Base-by-base conservation (phyloP, 192 early-diverging fungal species). In the Coemansia sp. region DNA sequence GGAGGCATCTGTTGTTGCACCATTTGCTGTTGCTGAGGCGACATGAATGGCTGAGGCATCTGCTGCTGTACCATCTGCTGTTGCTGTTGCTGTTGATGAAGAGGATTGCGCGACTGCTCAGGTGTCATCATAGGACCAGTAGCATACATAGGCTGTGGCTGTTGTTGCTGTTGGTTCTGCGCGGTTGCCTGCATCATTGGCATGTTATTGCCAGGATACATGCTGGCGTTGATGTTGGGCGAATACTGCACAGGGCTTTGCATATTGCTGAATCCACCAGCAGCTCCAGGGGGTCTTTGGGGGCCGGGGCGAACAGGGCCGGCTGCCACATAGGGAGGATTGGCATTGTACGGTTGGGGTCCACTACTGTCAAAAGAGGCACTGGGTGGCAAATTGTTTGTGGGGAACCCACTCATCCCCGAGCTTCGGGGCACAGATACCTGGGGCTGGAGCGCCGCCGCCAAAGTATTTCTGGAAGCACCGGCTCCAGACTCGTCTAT, bases 331-430 rank as follows among this genome's bases (percentile, higher is more conserved):
- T 51, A 51, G 17, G 12, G 61, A 6, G 8, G 35, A 18, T 61
- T 35, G 11, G 35, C 38, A 51, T 45, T 45, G 45, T 63, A 63
- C 17, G 61, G 61, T 32, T 63, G 61, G 28, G 61, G 61, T 9
- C 61, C 61, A 17, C 61, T 63, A 12, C 61, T 63, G 39, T 32
- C 39, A 22, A 17, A 63, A 5, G 61, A 63, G 43, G 39, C 22
- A 5, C 12, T 51, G 8, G 41, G 5, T 4, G 32, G 41, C 8
- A 48, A 14, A 20, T 20, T 51, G 39, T 5, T 51, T 15, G 22
- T 17, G 32, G 61, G 61, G 43, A 63, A 63, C 17, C 61, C 61
- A 32, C 61, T 45, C 20, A 38, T 28, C 3, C 32, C 55, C 11
- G 55, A 28, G 55, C 55, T 57, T 34, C 55, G 28, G 55, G 55